Evolutionary conservation across 1,284 basidiomycete species (phyloP), one percentile per base, ranked within the genome.

Genomic region (Trichosporon ovoides): DNA sequence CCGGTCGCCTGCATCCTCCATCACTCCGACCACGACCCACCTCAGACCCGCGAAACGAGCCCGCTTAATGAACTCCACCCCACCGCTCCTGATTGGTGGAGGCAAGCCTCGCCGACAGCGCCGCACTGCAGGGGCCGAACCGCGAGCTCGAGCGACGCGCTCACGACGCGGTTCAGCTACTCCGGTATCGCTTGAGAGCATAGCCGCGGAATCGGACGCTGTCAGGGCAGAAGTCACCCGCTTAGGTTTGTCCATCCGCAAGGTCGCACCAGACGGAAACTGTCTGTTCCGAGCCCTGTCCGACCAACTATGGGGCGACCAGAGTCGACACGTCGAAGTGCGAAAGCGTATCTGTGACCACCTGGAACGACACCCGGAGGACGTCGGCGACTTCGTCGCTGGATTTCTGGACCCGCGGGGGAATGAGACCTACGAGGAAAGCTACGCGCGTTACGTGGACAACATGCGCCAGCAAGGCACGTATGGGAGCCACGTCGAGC

Each of bases 211-310:
- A 38, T 56, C 66, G 14, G 52, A 48, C n/a, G 65, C 64, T 0
- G 60, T 71, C 51, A 63, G 61, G 52, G 49, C 52, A 2, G 69
- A 71, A 53, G 58, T 71, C 16, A 28, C 60, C 12, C 63, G 73
- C 14, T 51, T 75, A 19, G 65, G 65, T 7, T 61, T 75, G 22
- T 51, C 40, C 6, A 59, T 75, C 52, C 63, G 73, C 16, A 71
- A 75, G 54, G 70, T 75, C 1, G 63, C 67, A n/a, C 72, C 71
- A 24, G 73, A 75, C 62, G 73, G 73, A 13, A 75, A 75, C 58
- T 75, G 73, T 55, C 58, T 74, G 20, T 75, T 75, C 58, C 59
- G 73, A 38, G 69, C 69, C 3, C 52, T 75, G 37, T 66, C 64
- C 7, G 72, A 73, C 56, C 73, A 75, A 57, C 63, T 73, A 3